A percentile compares a stretch with the other conserved stretches of the same genome.
Conservation (phyloP, 106 monocot genomes). For the Vanilla planifolia region DNA sequence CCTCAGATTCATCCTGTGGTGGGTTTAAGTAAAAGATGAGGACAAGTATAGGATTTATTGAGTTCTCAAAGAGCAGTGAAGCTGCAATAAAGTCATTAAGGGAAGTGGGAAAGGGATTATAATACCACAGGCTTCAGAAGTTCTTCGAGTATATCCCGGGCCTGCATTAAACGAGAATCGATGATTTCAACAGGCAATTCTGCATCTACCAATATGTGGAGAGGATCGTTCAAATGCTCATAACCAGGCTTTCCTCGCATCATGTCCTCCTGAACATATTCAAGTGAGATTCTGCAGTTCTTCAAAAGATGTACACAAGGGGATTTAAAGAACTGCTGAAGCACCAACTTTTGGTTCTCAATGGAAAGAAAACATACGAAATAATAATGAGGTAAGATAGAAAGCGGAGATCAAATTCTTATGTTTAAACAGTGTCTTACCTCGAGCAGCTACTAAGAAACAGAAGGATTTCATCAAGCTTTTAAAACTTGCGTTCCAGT, state of each 20-base stretch:
- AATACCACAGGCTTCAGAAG: slow-evolving; percentile 63
- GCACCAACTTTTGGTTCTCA: too few relatives aligned
- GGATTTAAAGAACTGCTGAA: too few relatives aligned
- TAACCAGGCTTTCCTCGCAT: slow-evolving; percentile 60
- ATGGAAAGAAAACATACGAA: too few relatives aligned
- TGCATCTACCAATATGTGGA: slow-evolving; percentile 56
- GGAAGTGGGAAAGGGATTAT: background rate
- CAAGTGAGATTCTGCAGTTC: background rate
- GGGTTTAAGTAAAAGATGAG: background rate
- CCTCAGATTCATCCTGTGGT: slow-evolving; percentile 56
- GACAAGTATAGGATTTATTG: background rate
- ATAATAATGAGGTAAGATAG: too few relatives aligned
- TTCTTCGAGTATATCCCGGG: slow-evolving; percentile 48
- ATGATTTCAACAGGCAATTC: slow-evolving; percentile 53
- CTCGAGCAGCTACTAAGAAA: too few relatives aligned
- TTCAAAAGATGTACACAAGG: too few relatives aligned
- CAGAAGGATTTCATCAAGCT: too few relatives aligned
- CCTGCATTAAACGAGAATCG: slow-evolving; percentile 46
- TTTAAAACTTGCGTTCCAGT: too few relatives aligned
- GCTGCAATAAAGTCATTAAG: background rate
- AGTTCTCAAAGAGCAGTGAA: background rate
- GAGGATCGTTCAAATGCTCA: slow-evolving; percentile 58
- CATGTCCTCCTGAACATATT: slow-evolving; percentile 35
- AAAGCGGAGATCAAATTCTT: too few relatives aligned
- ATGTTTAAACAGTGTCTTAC: too few relatives aligned